Conservation (phyloP, 805 yeast species). For the Myxozyma vanderwaltii region DNA sequence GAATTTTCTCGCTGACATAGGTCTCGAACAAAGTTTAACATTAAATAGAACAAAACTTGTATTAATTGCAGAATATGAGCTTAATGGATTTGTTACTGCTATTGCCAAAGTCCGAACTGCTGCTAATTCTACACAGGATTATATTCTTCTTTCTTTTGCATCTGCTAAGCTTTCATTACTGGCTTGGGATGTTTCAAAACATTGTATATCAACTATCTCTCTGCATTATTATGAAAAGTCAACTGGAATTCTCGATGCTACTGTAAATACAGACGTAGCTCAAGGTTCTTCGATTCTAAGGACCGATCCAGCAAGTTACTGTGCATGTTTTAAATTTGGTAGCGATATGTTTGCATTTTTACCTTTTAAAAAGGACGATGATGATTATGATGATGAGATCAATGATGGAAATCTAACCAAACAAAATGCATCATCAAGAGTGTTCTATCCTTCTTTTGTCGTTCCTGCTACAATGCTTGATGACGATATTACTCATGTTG, state of each 20-base stretch:
- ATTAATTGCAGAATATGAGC: constrained; percentile 62
- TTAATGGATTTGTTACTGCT: constrained; percentile 70
- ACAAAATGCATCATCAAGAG: constrained; percentile 25
- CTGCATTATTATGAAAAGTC: constrained; percentile 84
- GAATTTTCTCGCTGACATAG: constrained; percentile 35
- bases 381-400: constrained; percentile 36
- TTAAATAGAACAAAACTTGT: constrained; percentile 41
- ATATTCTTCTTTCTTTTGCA: constrained; percentile 65
- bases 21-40: constrained; percentile 35
- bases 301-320: constrained; percentile 59
- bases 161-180: constrained; percentile 77
- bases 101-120: constrained; percentile 45
- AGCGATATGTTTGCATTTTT: constrained; percentile 66
- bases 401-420: constrained; percentile 10
- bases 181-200: constrained; percentile 61
- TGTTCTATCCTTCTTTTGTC: constrained; percentile 60
- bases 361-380: constrained; percentile 56
- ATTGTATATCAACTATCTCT: constrained; percentile 68
- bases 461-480: constrained; percentile 58
- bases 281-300: constrained; percentile 50
- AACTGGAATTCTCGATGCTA: constrained; percentile 39
- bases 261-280: constrained; percentile 23
- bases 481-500: constrained; percentile 58
- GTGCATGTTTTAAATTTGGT: constrained; percentile 58
- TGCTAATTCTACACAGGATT: constrained; percentile 51